Base-by-base conservation (phyloP, 495 filamentous ascomycete genomes). In the Xylona heveae region DNA sequence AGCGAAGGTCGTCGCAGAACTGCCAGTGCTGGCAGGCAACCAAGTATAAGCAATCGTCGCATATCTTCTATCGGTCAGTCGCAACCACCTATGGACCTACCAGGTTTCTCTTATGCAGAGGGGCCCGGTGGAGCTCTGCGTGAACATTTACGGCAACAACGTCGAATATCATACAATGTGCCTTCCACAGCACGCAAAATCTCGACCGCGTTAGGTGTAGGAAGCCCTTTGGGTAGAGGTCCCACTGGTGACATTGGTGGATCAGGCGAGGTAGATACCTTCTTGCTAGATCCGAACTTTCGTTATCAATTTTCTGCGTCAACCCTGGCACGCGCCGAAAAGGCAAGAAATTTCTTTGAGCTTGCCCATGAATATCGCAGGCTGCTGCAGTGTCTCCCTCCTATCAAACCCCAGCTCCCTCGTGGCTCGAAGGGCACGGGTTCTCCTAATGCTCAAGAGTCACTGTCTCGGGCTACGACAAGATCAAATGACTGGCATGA, bases 341-440 rank as follows among this genome's bases (percentile, higher is more conserved):
- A 73, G 44, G 78, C 82, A 8, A 78, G 71, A 34, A 66, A 64
- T 10, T 66, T 78, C 34, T 67, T 94, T 31, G 82, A 88, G 36
- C 57, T 92, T 1, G 70, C 73, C 50, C 62, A 68, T 17, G 75
- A 92, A 49, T 84, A 88, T 53, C 54, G 82, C 38, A 63, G 80
- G 17, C 46, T 92, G 15, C 58, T 94, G 16, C 66, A 75, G 30
- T 62, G 67, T 36, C 52, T 94, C 2, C 76, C 80, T 2, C 78
- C 76, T 1, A 50, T 92, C 8, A 65, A 69, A 43, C 60, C 64
- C 7, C 23, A 25, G 13, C 23, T 7, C 7, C 23, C 7, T 14
- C 14, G 10, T 3, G 28, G 3, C 3, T 12, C 24, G 7, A 27
- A 12, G 3, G 19, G 17, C 13, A 33, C 6, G 12, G 31, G 23